Evolutionary conservation across 129 eudicot species (phyloP), one percentile per base, ranked within the genome.

Genomic region (Heracleum sosnowskyi): DNA sequence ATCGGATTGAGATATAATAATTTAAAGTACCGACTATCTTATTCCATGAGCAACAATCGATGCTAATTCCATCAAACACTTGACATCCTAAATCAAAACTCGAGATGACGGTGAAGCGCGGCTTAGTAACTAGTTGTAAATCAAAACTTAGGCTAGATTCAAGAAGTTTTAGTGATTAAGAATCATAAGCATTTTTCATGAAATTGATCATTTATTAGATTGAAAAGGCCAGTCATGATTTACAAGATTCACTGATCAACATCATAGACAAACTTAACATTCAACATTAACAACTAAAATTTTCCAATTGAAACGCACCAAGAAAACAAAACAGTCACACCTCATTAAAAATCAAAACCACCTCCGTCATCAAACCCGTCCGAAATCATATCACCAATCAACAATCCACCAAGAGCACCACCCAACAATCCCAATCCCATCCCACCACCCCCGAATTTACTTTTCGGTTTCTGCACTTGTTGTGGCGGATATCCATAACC

Each of bases 381-480:
- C 11, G 84, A 82, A 22, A 84, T 29, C 85, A 80, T 51, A 16
- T 88, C 92, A 13, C 90, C 92, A 29, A 88, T 44, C 79, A 88
- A 39, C 33, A 88, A 16, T 49, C 90, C 92, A 36, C 88, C 92
- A 31, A 88, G 60, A 4, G 92, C 90, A 44, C 92, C 92, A 5
- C 92, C 92, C 26, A 88, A 33, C 66, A 88, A 41, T 46, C 90
- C 92, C 40, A 88, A 77, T 1, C 92, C 92, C 79, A 86, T 1
- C 12, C 88, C 77, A 42, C 26, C 77, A 28, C 77, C 62, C 1
- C 77, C 90, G 20, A 83, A 79, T 26, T 83, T 82, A 24, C 84
- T 88, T 83, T 84, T 86, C 33, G 53, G 80, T 16, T 76, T 76
- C 16, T 75, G 83, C 53, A 29, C 82, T 57, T 69, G 64, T 9